A percentile compares a stretch with the other conserved stretches of the same genome.
Conservation (phyloP, 2,329 filamentous ascomycete species). For the Lecanicillium sp. region DNA sequence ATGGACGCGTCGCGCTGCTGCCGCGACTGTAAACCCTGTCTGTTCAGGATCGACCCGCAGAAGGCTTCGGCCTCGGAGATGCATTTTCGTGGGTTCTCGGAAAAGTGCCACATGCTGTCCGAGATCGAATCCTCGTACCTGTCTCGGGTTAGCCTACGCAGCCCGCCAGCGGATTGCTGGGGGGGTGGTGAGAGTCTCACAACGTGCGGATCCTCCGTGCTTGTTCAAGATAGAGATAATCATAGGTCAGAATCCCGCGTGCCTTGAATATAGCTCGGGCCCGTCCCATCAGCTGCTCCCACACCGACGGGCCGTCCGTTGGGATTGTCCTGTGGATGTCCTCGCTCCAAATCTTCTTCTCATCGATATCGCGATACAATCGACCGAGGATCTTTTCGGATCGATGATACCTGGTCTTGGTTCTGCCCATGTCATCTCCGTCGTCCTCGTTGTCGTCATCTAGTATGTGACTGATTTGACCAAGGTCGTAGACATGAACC, state of each 20-base stretch:
- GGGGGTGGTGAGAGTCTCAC: slow-evolving; percentile 31
- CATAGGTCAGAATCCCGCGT: slow-evolving; percentile 25
- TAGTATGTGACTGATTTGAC: slow-evolving; percentile 32
- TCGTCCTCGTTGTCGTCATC: slow-evolving; percentile 24
- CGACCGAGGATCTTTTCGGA: slow-evolving; percentile 63
- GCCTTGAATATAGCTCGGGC: slow-evolving; percentile 19
- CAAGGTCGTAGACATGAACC: slow-evolving; percentile 37
- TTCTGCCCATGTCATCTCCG: slow-evolving; percentile 36
- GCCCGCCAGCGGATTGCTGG: slow-evolving; percentile 36
- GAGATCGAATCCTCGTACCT: slow-evolving; percentile 43
- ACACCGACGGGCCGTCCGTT: slow-evolving; percentile 31
- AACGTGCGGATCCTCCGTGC: slow-evolving; percentile 40
- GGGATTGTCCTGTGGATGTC: slow-evolving; percentile 34
- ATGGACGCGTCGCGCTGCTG: slow-evolving; percentile 47
- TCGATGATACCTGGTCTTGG: slow-evolving; percentile 52
- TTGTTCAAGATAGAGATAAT: slow-evolving; percentile 28
- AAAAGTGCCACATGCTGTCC: slow-evolving; percentile 35
- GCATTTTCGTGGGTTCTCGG: slow-evolving; percentile 38
- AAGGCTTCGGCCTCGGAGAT: slow-evolving; percentile 50
- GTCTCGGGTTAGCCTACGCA: slow-evolving; percentile 19
- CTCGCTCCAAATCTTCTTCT: slow-evolving; percentile 56
- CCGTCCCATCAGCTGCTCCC: slow-evolving; percentile 33
- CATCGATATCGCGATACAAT: slow-evolving; percentile 68
- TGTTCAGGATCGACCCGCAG: slow-evolving; percentile 48
- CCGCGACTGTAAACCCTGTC: slow-evolving; percentile 39